phyloP scores from a whole-genome alignment of 345 rosid genomes.

The Boechera divaricarpa region DNA sequence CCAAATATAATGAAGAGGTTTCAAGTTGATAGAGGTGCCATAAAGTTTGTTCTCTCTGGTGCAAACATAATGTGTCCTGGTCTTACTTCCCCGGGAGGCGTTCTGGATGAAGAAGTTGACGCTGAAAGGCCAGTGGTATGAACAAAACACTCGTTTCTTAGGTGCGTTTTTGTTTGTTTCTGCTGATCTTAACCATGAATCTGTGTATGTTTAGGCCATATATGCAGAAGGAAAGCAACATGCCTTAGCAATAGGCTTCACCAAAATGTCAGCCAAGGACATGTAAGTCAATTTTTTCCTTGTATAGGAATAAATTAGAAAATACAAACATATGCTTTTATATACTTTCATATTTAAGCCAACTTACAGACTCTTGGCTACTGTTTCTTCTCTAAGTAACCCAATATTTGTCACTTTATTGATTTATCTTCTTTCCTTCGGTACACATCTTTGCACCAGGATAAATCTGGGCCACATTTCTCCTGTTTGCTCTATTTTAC shows the following conservation, averaged over 20 bases:
- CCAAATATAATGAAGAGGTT: slow-evolving; percentile 94
- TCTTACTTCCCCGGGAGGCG: slow-evolving; percentile 97
- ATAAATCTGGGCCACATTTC: neutral
- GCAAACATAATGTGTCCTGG: slow-evolving; percentile 99
- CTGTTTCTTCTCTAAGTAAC: neutral
- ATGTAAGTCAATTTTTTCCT: slow-evolving; percentile 63
- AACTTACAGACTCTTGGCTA: neutral
- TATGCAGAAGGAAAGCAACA: slow-evolving; percentile 99
- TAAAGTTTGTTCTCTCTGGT: slow-evolving; percentile 93
- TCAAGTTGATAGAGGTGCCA: slow-evolving; percentile 98
- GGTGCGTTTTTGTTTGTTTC: slow-evolving; percentile 14
- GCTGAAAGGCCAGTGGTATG: slow-evolving; percentile 96
- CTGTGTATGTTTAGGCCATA: slow-evolving; percentile 67
- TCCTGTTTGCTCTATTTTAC: neutral
- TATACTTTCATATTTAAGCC: neutral
- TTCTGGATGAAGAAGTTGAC: slow-evolving; percentile 85
- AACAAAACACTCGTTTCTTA: neutral
- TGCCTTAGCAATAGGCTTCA: slow-evolving; percentile 97
- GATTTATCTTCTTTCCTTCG: neutral
- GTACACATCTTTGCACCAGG: neutral
- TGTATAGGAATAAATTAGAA: neutral
- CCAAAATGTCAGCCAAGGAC: slow-evolving; percentile 98
- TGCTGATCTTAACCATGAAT: slow-evolving; percentile 7
- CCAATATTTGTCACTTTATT: neutral
- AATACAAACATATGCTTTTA: neutral